Base-by-base conservation (phyloP, 2,329 filamentous ascomycete species). In the Sordariomycetes sp. region DNA sequence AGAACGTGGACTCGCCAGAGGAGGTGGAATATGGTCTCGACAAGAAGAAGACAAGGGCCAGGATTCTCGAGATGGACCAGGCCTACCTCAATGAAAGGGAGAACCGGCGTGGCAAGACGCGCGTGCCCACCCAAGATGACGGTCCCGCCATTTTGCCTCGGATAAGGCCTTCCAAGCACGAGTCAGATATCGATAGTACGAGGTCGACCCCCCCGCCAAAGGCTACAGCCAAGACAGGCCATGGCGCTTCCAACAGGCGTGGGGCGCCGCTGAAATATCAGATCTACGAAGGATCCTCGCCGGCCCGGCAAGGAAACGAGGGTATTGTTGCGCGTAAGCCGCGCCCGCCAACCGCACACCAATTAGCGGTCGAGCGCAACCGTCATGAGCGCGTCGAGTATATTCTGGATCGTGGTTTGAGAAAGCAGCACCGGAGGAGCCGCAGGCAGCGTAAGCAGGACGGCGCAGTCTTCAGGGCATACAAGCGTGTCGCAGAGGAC, bases 341-440 rank as follows among this genome's bases (percentile, higher is more conserved):
- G 8, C 72, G 85, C 2, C 84, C 84, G 3, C 74, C 86, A 0
- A 92, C 85, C 0, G 82, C 83, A 23, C 85, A 92, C 55, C 85
- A 92, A 56, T 64, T 87, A 25, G 84, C 84, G 1, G 82, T 92
- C 2, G 83, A 87, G 54, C 73, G 79, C 36, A 87, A 88, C 54
- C 70, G 85, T 14, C 82, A 76, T 40, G 76, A 85, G 48, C 77
- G 84, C 6, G 84, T 90, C n/a, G 81, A 87, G 48, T 81, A 87
- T 47, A 84, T 86, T 33, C 71, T 92, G 12, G 80, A 86, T 44
- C 75, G 79, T n/a, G 79, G 81, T 20, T 63, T 90, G 21, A 75
- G 81, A 32, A 70, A 68, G 42, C 66, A 75, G 33, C 80, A 87
- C 48, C 73, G 78, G 49, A 65, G 65, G 36, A 71, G 77, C 10